Evolutionary conservation across 495 filamentous ascomycete genomes (phyloP).

Genomic region (Lentithecium fluviatile): DNA sequence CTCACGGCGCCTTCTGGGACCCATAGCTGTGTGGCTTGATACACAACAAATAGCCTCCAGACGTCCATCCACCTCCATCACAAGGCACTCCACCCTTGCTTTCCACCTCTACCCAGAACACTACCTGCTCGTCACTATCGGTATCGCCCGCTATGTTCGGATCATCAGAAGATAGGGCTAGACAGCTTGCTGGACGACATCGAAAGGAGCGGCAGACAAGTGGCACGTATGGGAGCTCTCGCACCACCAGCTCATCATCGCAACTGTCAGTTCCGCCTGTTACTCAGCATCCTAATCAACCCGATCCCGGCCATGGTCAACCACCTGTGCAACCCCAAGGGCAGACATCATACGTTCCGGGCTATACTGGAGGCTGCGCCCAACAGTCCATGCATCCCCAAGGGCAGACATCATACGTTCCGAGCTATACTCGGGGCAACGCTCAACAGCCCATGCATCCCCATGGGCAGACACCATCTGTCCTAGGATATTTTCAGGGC

Average conservation of each 20-base stretch:
- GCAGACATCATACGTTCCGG: no score
- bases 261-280: background rate
- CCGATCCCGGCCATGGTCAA: background rate
- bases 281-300: background rate
- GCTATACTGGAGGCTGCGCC: no score
- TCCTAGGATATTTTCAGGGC: no score
- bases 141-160: constrained; percentile 17
- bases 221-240: constrained; percentile 2
- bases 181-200: constrained; percentile 21
- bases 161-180: constrained; percentile 23
- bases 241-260: background rate
- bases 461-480: no score
- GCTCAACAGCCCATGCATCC: no score
- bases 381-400: no score
- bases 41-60: no score
- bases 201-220: constrained; percentile 10
- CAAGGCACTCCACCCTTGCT: background rate
- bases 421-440: no score
- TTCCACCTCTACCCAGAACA: background rate
- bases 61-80: background rate
- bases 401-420: no score
- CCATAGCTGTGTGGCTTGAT: no score
- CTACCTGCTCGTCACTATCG: background rate
- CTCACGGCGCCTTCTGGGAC: no score
- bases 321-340: no score